A percentile compares a stretch with the other conserved stretches of the same genome.
phyloP scores from a whole-genome alignment of 2,329 filamentous ascomycete genomes.

The Ophiocordyceps sinensis region DNA sequence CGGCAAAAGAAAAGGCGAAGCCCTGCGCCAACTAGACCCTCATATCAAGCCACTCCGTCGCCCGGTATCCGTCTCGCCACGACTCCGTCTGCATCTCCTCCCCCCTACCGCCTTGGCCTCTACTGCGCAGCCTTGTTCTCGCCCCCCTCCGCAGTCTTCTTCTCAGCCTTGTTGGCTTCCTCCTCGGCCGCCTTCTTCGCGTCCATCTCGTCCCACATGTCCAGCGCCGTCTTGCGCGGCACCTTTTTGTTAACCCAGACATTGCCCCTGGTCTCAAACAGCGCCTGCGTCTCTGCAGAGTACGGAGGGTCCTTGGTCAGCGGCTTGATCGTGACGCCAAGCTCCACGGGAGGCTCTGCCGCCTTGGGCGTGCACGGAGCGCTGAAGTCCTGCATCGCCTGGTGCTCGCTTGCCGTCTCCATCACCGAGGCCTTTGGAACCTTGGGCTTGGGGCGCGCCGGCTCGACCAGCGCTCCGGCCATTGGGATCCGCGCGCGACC shows the following conservation, averaged over 20 bases:
- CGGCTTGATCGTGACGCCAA: not conserved
- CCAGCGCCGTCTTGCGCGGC: conserved; percentile 11
- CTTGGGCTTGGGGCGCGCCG: not conserved
- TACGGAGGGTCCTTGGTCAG: not conserved
- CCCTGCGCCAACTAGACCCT: too few species aligned
- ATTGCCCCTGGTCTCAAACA: conserved; percentile 9
- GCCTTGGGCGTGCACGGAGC: not conserved
- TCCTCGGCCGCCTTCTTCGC: not conserved
- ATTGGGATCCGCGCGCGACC: not conserved
- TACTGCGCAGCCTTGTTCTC: not conserved
- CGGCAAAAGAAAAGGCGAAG: too few species aligned
- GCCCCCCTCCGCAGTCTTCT: conserved; percentile 1
- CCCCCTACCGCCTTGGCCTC: too few species aligned
- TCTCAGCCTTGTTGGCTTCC: not conserved
- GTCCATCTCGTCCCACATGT: conserved; percentile 10
- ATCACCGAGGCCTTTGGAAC: not conserved
- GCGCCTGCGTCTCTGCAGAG: not conserved
- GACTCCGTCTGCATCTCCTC: too few species aligned
- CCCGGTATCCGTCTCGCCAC: too few species aligned
- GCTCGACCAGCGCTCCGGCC: not conserved
- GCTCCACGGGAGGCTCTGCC: not conserved
- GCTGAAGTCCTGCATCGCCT: not conserved
- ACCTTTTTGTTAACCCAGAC: conserved; percentile 8
- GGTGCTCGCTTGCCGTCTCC: not conserved
- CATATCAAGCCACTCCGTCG: too few species aligned